phyloP scores from a whole-genome alignment of 345 rosid species.

The Citrus trifoliata region DNA sequence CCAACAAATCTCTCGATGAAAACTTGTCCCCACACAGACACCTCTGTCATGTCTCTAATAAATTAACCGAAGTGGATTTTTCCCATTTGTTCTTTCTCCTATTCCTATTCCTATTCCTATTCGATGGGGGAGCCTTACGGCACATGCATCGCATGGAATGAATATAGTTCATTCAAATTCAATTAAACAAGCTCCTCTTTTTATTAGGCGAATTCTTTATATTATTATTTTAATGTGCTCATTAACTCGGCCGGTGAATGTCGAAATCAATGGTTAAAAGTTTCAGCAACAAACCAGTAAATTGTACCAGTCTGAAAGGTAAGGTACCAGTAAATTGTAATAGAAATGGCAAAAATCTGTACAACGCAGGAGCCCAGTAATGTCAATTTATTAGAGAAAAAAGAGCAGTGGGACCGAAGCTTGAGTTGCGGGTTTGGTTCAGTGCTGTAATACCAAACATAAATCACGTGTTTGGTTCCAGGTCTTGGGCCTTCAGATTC shows the following conservation, averaged over 20 bases:
- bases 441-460: not conserved
- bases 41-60: not conserved
- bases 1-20: too few species aligned
- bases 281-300: not conserved
- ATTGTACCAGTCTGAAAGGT: not conserved
- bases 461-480: constrained; percentile 5
- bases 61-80: not conserved
- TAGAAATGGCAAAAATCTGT: too few species aligned
- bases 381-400: too few species aligned
- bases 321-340: not conserved
- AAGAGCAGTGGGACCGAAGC: not conserved
- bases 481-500: not conserved
- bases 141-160: not conserved
- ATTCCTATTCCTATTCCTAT: too few species aligned
- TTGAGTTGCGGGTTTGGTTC: too few species aligned
- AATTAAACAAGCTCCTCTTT: too few species aligned
- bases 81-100: not conserved
- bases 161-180: not conserved
- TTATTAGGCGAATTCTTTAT: not conserved
- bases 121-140: not conserved
- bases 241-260: not conserved
- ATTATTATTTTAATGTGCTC: not conserved
- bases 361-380: too few species aligned
- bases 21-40: not conserved
- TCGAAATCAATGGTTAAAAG: not conserved